Evolutionary conservation across 2,329 filamentous ascomycete genomes (phyloP).

Genomic region (Ascochyta rabiei): DNA sequence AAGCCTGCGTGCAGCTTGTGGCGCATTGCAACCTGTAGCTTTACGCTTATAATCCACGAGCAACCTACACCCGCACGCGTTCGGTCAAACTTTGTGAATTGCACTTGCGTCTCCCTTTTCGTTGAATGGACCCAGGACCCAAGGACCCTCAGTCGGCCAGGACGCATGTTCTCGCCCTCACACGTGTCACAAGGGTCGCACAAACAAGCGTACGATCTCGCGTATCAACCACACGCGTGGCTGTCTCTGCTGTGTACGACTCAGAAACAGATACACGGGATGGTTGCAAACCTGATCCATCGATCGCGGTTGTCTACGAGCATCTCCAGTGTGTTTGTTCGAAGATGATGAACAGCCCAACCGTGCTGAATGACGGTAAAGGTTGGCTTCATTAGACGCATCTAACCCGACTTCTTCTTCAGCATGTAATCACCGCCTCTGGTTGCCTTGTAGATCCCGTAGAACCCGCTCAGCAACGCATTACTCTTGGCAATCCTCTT

Average conservation of each 20-base stretch:
- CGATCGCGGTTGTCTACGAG: background rate
- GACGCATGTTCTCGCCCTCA: background rate
- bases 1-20: too few relatives aligned
- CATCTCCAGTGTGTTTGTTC: background rate
- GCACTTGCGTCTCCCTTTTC: too few relatives aligned
- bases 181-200: conserved; percentile 2
- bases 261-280: background rate
- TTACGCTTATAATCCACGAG: too few relatives aligned
- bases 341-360: background rate
- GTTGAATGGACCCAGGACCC: too few relatives aligned
- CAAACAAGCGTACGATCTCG: conserved; percentile 2
- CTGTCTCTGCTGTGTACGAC: conserved; percentile 6
- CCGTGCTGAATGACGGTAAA: background rate
- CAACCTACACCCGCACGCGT: too few relatives aligned
- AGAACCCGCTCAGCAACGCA: conserved; percentile 46
- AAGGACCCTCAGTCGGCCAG: background rate
- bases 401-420: conserved; percentile 25
- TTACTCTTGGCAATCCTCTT: conserved; percentile 34
- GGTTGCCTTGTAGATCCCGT: conserved; percentile 48
- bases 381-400: background rate
- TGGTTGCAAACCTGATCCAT: too few relatives aligned
- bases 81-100: too few relatives aligned
- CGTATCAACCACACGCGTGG: conserved; percentile 1
- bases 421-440: conserved; percentile 41
- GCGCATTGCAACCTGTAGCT: too few relatives aligned